Percentiles rank a stretch among this genome's conserved stretches.
Evolutionary conservation across 805 yeast species (phyloP).

Genomic region (Myxozyma neotropica): DNA sequence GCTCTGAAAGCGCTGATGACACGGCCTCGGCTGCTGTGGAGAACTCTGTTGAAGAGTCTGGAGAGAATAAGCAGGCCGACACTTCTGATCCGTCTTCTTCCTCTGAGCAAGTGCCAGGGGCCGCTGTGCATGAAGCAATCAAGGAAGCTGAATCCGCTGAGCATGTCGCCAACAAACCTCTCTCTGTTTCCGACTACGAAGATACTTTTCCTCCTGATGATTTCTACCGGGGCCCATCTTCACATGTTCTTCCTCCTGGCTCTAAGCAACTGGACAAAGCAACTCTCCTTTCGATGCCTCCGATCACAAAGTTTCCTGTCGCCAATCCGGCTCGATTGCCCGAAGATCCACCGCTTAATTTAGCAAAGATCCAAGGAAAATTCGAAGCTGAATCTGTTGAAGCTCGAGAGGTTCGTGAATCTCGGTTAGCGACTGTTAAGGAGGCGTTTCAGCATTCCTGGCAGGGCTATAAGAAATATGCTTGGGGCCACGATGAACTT

Average conservation of each 20-base stretch:
- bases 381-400: slow-evolving; percentile 35
- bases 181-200: slow-evolving; percentile 9
- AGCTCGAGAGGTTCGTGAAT: slow-evolving; percentile 31
- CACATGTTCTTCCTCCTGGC: slow-evolving; percentile 17
- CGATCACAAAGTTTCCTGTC: slow-evolving; percentile 25
- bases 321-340: slow-evolving; percentile 23
- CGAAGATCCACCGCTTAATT: slow-evolving; percentile 17
- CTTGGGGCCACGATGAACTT: slow-evolving; percentile 53
- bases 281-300: slow-evolving; percentile 1
- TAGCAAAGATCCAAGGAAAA: slow-evolving; percentile 31
- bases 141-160: neutral
- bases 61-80: too few species aligned
- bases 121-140: neutral
- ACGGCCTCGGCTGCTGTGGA: too few species aligned
- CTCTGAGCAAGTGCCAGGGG: neutral
- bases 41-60: too few species aligned
- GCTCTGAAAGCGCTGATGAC: neutral
- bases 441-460: slow-evolving; percentile 50
- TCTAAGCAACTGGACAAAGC: neutral
- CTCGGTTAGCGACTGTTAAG: slow-evolving; percentile 43
- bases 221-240: neutral
- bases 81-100: too few species aligned
- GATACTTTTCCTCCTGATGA: slow-evolving; percentile 21
- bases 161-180: neutral
- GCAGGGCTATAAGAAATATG: slow-evolving; percentile 48